phyloP scores from a whole-genome alignment of 2,329 filamentous ascomycete genomes.

The Neoascochyta sp. region DNA sequence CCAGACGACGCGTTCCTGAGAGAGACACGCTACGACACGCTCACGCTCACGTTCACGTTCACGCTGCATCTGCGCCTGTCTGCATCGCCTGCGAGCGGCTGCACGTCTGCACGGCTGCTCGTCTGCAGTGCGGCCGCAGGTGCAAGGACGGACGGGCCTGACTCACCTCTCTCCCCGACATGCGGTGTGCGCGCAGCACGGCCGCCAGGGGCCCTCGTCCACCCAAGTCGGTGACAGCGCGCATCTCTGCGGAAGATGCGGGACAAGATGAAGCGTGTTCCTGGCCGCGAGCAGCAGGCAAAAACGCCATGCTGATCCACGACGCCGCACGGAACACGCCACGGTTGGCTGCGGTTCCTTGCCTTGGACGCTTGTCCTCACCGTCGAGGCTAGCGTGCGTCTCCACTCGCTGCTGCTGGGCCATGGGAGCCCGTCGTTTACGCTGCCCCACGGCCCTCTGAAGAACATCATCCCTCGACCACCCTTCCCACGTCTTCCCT shows the following conservation, averaged over 20 bases:
- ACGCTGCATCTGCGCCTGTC: too few species aligned
- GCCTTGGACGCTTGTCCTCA: constrained; percentile 24
- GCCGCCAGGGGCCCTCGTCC: too few species aligned
- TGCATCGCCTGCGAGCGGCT: too few species aligned
- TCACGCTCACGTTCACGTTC: too few species aligned
- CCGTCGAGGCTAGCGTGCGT: constrained; percentile 17
- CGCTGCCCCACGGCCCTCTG: constrained; percentile 35
- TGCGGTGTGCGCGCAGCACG: constrained; percentile 5
- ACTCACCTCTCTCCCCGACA: too few species aligned
- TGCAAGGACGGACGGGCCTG: too few species aligned
- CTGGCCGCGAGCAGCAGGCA: constrained; percentile 29
- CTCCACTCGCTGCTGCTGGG: constrained; percentile 23
- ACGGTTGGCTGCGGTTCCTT: constrained; percentile 26
- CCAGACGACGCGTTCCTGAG: too few species aligned
- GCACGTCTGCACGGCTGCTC: too few species aligned
- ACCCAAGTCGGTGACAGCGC: too few species aligned
- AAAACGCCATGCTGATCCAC: constrained; percentile 23
- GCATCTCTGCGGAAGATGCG: constrained; percentile 17
- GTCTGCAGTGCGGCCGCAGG: too few species aligned
- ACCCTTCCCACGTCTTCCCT: constrained; percentile 26
- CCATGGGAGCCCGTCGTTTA: constrained; percentile 36
- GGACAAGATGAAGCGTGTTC: constrained; percentile 31
- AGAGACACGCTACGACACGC: too few species aligned
- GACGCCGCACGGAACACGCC: constrained; percentile 12
- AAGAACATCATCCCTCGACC: constrained; percentile 27